These are phyloP conservation scores for Suillus americanus DNA, from an alignment of 768 basidiomycete species.

Conservation along the genomic window DNA sequence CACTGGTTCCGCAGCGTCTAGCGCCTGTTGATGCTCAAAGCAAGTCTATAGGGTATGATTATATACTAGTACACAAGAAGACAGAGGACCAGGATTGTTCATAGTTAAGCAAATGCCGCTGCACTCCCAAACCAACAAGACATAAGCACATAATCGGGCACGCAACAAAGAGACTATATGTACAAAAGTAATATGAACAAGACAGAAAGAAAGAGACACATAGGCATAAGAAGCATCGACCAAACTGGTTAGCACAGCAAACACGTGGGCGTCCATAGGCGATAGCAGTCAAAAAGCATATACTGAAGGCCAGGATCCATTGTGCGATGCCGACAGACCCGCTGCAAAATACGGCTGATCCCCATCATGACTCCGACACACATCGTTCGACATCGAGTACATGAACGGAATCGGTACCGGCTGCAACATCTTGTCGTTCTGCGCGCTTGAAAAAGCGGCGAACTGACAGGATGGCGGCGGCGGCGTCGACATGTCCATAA, in stretches of 20 bases:
- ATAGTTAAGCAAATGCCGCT: slow-evolving; percentile 1
- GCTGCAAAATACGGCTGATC: background rate
- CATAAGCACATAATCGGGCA: slow-evolving; percentile 2
- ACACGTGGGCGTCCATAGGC: background rate
- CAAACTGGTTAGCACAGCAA: background rate
- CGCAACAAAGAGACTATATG: background rate
- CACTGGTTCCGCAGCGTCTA: background rate
- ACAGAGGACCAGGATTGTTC: slow-evolving; percentile 12
- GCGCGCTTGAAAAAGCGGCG: slow-evolving; percentile 33
- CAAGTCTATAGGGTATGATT: slow-evolving; percentile 15
- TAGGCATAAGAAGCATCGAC: slow-evolving; percentile 1
- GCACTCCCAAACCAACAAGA: slow-evolving; percentile 2
- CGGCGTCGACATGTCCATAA: slow-evolving; percentile 43
- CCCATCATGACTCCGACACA: background rate
- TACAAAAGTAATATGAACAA: slow-evolving; percentile 5
- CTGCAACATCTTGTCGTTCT: slow-evolving; percentile 34
- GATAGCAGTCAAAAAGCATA: slow-evolving; percentile 2
- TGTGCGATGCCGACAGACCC: background rate
- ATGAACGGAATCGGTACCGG: slow-evolving; percentile 19
- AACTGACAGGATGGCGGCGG: slow-evolving; percentile 32
- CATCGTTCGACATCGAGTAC: slow-evolving; percentile 19
- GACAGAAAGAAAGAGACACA: background rate
- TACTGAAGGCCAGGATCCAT: slow-evolving; percentile 9
- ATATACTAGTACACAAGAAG: background rate
- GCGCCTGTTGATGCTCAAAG: slow-evolving; percentile 1